These are phyloP conservation scores for Tolypocladium amazonense DNA, from an alignment of 2,329 filamentous ascomycete species.

Conservation along the genomic window DNA sequence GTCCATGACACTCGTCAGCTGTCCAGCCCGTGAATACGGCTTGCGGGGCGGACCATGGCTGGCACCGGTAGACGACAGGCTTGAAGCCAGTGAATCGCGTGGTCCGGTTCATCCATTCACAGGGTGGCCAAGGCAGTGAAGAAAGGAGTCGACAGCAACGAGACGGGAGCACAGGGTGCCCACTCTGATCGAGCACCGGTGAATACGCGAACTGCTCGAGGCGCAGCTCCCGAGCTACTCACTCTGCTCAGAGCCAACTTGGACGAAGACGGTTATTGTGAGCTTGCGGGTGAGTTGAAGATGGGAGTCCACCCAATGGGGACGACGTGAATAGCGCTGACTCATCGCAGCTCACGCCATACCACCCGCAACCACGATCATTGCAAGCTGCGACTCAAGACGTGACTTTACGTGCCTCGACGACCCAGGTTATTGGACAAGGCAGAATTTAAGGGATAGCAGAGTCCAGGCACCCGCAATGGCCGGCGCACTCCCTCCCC, in stretches of 20 bases:
- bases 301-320: neutral
- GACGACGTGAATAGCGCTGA: neutral
- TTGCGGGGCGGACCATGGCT: neutral
- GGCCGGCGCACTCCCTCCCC: constrained; percentile 12
- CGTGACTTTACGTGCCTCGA: neutral
- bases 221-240: too few relatives aligned
- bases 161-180: neutral
- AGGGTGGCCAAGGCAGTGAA: neutral
- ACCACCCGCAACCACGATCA: neutral
- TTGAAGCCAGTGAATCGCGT: neutral
- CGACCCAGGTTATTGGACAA: neutral
- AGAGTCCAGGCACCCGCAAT: neutral
- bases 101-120: neutral
- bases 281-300: neutral
- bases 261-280: neutral
- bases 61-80: neutral
- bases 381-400: neutral
- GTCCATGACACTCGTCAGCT: neutral
- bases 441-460: neutral
- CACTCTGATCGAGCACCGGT: neutral
- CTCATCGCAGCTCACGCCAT: neutral
- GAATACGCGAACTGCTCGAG: neutral
- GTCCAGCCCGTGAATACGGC: neutral
- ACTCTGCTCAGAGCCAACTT: neutral
- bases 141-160: neutral